Percentiles rank a stretch among this genome's conserved stretches.
Evolutionary conservation across 352 stramenopile species (phyloP).

Genomic region (Pythium scleroteichum): DNA sequence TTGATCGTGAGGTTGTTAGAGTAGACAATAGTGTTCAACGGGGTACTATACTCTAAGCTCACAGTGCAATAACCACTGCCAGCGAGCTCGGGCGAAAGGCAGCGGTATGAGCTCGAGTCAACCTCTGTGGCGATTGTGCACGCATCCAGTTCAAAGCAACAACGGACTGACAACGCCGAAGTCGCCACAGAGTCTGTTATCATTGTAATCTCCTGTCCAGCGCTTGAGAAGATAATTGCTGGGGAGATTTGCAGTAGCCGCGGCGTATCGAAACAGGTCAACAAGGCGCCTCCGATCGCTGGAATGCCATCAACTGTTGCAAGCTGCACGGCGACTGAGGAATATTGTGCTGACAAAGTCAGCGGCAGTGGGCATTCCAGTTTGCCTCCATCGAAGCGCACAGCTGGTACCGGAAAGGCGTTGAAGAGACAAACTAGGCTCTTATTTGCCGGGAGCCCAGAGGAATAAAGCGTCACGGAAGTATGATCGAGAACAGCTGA

Average conservation of each 20-base stretch:
- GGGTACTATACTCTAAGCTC: conserved; percentile 3
- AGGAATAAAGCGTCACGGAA: not conserved
- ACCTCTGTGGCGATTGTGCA: conserved; percentile 1
- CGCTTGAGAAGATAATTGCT: not conserved
- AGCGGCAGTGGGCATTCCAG: not conserved
- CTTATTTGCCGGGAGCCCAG: conserved; percentile 4
- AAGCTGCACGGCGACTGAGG: conserved; percentile 6
- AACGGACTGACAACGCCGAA: not conserved
- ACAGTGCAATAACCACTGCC: not conserved
- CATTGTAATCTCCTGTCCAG: conserved; percentile 3
- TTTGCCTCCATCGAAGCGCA: not conserved
- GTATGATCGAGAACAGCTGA: not conserved
- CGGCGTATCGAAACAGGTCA: not conserved
- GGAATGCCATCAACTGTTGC: conserved; percentile 18
- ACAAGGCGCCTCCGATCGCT: not conserved
- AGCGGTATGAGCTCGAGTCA: not conserved
- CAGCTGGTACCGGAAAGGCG: conserved; percentile 9
- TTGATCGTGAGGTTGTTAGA: conserved; percentile 4
- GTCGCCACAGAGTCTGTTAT: not conserved
- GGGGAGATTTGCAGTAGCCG: conserved; percentile 3
- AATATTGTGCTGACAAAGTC: not conserved
- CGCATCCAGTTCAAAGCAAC: conserved; percentile 15
- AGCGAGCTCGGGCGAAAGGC: conserved; percentile 7
- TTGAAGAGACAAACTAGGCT: conserved; percentile 19
- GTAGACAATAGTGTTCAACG: not conserved